A percentile compares a stretch with the other conserved stretches of the same genome.
Conservation (phyloP, 768 basidiomycete species). For the Boletus patriciae region DNA sequence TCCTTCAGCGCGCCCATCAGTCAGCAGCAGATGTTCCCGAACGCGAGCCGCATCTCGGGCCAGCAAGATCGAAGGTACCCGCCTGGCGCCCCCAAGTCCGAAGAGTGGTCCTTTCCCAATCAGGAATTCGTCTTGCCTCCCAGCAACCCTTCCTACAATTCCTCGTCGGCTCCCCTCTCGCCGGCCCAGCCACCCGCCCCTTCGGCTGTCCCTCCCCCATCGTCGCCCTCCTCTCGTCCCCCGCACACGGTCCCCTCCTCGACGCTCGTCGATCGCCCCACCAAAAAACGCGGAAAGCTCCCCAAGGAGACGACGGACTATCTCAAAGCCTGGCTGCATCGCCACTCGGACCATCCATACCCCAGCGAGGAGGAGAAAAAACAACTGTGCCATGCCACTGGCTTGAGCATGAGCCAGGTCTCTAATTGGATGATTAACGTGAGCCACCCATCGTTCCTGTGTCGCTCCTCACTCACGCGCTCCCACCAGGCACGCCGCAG, state of each 20-base stretch:
- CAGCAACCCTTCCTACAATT: conserved; percentile 25
- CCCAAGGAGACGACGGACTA: conserved; percentile 90
- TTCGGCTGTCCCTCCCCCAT: conserved; percentile 40
- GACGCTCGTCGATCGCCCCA: conserved; percentile 70
- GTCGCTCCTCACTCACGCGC: conserved; percentile 14
- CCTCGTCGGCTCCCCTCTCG: conserved; percentile 39
- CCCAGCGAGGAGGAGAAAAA: conserved; percentile 91
- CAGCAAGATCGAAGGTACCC: conserved; percentile 62
- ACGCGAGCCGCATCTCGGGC: conserved; percentile 66
- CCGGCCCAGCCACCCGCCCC: conserved; percentile 39
- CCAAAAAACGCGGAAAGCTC: conserved; percentile 82
- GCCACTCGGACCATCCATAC: conserved; percentile 87
- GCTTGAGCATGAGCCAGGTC: conserved; percentile 85
- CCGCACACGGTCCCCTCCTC: conserved; percentile 53
- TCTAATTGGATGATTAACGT: conserved; percentile 95
- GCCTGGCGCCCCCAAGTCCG: conserved; percentile 53
- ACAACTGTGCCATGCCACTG: conserved; percentile 81
- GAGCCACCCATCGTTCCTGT: conserved; percentile 29
- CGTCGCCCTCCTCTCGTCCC: conserved; percentile 48
- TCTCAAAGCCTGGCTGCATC: conserved; percentile 85
- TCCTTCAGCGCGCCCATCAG: conserved; percentile 60
- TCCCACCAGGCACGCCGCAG: conserved; percentile 67
- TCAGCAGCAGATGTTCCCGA: conserved; percentile 57
- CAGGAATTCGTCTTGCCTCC: conserved; percentile 53
- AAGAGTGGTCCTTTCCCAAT: conserved; percentile 70